Evolutionary conservation across 2,329 filamentous ascomycete species (phyloP).

Genomic region (Phialophora expanda): DNA sequence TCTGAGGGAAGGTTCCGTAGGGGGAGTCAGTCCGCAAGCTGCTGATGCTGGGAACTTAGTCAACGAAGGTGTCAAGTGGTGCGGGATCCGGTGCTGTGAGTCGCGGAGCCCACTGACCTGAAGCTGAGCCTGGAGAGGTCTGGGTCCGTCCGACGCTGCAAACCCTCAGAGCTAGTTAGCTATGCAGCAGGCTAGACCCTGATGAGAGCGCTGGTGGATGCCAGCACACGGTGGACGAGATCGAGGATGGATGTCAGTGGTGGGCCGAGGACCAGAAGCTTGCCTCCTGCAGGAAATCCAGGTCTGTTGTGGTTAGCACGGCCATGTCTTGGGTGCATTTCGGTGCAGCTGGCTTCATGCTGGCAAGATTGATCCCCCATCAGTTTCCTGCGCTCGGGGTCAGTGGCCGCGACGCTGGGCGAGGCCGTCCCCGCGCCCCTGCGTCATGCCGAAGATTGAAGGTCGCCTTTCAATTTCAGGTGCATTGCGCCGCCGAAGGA

Average conservation of each 20-base stretch:
- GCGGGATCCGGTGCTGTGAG: conserved; percentile 9
- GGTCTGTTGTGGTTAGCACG: conserved; percentile 33
- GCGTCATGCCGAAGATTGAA: conserved; percentile 28
- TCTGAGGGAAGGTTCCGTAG: conserved; percentile 33
- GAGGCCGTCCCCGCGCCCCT: conserved; percentile 29
- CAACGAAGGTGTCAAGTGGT: conserved; percentile 15
- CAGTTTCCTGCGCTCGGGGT: conserved; percentile 1
- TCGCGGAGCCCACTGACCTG: conserved; percentile 10
- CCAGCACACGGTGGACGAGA: conserved; percentile 17
- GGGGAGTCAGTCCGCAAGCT: conserved; percentile 14
- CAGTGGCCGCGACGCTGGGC: conserved; percentile 3
- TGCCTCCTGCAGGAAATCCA: conserved; percentile 35
- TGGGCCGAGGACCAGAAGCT: conserved; percentile 26
- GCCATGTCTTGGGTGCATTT: conserved; percentile 33
- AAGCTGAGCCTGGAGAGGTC: conserved; percentile 12
- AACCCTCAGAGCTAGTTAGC: conserved; percentile 13
- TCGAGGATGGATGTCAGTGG: conserved; percentile 30
- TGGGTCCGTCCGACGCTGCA: conserved; percentile 8
- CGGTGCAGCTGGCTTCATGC: conserved; percentile 27
- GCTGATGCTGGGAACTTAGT: conserved; percentile 20
- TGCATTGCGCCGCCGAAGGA: conserved; percentile 9
- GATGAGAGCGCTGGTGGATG: conserved; percentile 30
- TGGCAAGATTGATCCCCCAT: conserved; percentile 31
- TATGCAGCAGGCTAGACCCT: conserved; percentile 35
- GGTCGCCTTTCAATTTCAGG: conserved; percentile 18